Conservation (phyloP, 306 rosid genomes). For the Senna siamea region DNA sequence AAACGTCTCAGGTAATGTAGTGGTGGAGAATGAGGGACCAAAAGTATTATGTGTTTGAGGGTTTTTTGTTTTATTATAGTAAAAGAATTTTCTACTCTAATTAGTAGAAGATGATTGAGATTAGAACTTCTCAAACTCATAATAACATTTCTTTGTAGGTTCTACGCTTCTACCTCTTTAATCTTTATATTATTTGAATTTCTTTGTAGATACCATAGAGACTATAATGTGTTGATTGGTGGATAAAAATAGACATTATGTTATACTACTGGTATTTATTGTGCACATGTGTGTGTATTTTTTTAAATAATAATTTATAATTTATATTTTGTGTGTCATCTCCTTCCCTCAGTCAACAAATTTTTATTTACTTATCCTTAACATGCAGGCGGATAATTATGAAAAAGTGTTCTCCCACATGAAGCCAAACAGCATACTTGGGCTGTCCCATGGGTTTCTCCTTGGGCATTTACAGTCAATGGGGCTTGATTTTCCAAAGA, state of each 20-base stretch:
- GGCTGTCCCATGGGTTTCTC: conserved; percentile 98
- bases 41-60: neutral
- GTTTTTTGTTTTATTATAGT: neutral
- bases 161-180: neutral
- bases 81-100: neutral
- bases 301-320: neutral
- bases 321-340: neutral
- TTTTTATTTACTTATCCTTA: conserved; percentile 16
- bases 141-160: neutral
- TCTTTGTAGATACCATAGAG: neutral
- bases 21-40: neutral
- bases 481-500: conserved; percentile 86
- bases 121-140: neutral
- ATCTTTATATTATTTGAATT: neutral
- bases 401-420: conserved; percentile 78
- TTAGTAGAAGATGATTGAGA: neutral
- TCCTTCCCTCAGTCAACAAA: neutral
- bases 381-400: conserved; percentile 87
- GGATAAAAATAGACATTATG: neutral
- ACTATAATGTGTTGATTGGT: neutral
- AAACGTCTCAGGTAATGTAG: neutral
- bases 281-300: neutral
- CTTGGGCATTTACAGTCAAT: conserved; percentile 92
- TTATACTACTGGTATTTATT: conserved; percentile 5
- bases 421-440: conserved; percentile 96